phyloP scores from a whole-genome alignment of 2,329 filamentous ascomycete genomes.

The Arthrinium puccinioides region DNA sequence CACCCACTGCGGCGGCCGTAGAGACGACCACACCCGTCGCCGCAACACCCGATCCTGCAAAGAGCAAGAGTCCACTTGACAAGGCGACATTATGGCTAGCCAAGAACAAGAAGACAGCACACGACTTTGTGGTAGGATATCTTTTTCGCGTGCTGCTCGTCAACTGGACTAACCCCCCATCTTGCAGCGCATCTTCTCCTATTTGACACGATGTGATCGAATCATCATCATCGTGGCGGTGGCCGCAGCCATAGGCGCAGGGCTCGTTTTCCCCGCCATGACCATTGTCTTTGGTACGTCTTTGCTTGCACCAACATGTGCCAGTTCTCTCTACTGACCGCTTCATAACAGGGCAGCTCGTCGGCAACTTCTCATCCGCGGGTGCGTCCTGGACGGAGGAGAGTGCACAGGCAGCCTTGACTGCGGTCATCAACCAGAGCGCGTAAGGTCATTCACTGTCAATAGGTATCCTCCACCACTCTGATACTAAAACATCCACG shows the following conservation, averaged over 20 bases:
- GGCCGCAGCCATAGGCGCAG: constrained; percentile 17
- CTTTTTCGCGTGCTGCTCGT: no score
- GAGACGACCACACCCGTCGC: no score
- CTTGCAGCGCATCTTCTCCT: constrained; percentile 20
- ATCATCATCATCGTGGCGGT: constrained; percentile 15
- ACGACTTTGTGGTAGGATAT: no score
- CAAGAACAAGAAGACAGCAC: no score
- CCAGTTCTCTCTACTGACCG: constrained; percentile 4
- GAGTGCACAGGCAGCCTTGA: constrained; percentile 13
- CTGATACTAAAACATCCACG: background rate
- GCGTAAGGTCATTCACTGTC: constrained; percentile 26
- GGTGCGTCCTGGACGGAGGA: constrained; percentile 11
- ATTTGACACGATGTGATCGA: constrained; percentile 18
- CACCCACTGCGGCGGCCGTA: no score
- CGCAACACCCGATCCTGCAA: no score
- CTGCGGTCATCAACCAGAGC: constrained; percentile 33
- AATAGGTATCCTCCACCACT: no score
- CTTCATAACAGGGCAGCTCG: constrained; percentile 28
- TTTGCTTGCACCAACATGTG: background rate
- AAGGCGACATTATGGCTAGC: no score
- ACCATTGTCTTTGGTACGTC: constrained; percentile 48
- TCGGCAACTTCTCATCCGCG: constrained; percentile 36
- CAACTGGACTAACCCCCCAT: constrained; percentile 7
- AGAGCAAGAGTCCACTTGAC: no score
- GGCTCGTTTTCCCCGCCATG: constrained; percentile 32